Base-by-base conservation (phyloP, 2,329 filamentous ascomycete species). In the Neonectria faginata region DNA sequence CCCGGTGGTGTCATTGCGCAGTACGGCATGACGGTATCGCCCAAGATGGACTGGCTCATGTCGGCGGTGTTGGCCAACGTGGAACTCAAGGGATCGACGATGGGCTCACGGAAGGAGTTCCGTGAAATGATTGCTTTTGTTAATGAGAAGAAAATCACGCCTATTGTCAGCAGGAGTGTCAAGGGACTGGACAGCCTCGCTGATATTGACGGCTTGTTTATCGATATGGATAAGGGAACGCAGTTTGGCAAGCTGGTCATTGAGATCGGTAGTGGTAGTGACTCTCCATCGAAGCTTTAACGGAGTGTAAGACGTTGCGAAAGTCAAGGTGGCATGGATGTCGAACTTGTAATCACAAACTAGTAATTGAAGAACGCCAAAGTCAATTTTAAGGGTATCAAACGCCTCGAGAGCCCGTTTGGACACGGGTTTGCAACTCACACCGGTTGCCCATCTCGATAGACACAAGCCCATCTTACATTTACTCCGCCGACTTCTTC, bases 171-270 rank as follows among this genome's bases (percentile, higher is more conserved):
- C 68, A 86, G 91, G 57, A 87, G 90, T 1, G 87, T 92, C 14
- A 88, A 88, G 70, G 92, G 93, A 0, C 79, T 97, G 70, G 89
- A 91, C 57, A 90, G 94, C 71, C 72, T 97, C 7, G 84, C 89
- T n/a, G 91, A 83, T n/a, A 92, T 98, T 58, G 89, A 98, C 65
- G 84, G 83, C 0, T 78, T 97, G 56, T 98, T 97, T 76, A 89
- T 92, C 44, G 93, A 97, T 55, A 97, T 98, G 88, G 93, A 92
- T 76, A 87, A 88, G 6, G 93, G 91, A 0, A 89, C 82, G 67
- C 95, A 98, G 79, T 97, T 98, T 82, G 96, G 95, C 11, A 98
- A 98, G 81, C 79, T 98, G 72, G 93, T 97, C 2, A 88, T 97
- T 69, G 88, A 92, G 72, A 86, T 94, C 72, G 84, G 77, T n/a